Percentiles rank a stretch among this genome's conserved stretches.
Conservation (phyloP, 345 rosid genomes). For the Salix koriyanagi region DNA sequence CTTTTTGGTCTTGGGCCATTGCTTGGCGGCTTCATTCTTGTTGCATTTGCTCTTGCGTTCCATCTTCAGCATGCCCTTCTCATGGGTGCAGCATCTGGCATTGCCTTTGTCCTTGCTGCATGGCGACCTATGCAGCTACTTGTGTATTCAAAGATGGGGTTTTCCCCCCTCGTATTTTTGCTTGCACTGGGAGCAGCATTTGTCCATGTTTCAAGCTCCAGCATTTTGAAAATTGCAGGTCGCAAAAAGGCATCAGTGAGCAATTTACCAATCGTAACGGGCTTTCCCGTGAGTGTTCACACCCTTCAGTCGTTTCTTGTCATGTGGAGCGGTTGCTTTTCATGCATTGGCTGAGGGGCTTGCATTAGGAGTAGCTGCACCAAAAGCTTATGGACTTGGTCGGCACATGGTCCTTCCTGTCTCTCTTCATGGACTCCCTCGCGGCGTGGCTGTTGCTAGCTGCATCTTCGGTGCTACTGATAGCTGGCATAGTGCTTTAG, state of each 20-base stretch:
- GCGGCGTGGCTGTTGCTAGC: constrained; percentile 97
- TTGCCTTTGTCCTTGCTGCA: constrained; percentile 78
- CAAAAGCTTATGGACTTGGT: constrained; percentile 91
- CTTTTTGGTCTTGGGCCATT: constrained; percentile 97
- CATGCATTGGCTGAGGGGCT: constrained; percentile 98
- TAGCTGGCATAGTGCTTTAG: constrained; percentile 86
- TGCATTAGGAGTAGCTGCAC: constrained; percentile 97
- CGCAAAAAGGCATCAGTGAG: constrained; percentile 54
- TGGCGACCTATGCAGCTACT: constrained; percentile 94
- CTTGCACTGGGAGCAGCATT: constrained; percentile 58
- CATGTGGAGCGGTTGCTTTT: constrained; percentile 81
- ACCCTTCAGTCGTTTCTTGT: constrained; percentile 83
- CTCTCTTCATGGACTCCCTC: constrained; percentile 88
- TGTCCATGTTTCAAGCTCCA: constrained; percentile 52
- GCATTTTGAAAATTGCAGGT: constrained; percentile 45
- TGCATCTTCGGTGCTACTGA: constrained; percentile 88
- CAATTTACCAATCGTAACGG: constrained; percentile 42
- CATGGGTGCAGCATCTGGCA: constrained; percentile 92
- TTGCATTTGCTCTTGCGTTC: constrained; percentile 71
- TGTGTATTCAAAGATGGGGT: constrained; percentile 71
- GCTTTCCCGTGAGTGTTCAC: constrained; percentile 64
- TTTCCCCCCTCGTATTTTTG: constrained; percentile 48
- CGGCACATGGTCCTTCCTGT: constrained; percentile 97
- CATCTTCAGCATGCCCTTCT: constrained; percentile 86
- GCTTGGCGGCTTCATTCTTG: constrained; percentile 76